phyloP scores from a whole-genome alignment of 2,329 filamentous ascomycete genomes.

The Alternaria gaisen region DNA sequence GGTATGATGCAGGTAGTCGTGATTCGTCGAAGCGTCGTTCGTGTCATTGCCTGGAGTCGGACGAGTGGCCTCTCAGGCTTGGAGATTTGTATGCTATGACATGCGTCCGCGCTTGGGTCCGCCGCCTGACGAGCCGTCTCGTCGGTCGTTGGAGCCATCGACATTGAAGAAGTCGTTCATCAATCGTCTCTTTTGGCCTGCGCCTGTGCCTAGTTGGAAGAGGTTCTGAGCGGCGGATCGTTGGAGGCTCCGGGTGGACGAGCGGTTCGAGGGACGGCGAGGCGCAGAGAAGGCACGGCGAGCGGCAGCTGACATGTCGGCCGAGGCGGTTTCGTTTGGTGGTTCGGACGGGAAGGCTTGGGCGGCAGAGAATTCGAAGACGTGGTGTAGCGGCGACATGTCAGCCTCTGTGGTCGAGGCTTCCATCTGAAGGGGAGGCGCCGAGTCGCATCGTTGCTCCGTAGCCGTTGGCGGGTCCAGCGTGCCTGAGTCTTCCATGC shows the following conservation, averaged over 20 bases:
- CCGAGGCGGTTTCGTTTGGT: slow-evolving; percentile 44
- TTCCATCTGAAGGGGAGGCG: slow-evolving; percentile 52
- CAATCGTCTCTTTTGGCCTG: slow-evolving; percentile 76
- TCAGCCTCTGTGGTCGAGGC: slow-evolving; percentile 40
- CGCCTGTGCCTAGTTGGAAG: slow-evolving; percentile 66
- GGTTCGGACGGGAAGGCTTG: slow-evolving; percentile 64
- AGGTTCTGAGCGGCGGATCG: slow-evolving; percentile 48
- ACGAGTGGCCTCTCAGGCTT: neutral
- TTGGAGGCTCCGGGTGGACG: slow-evolving; percentile 41
- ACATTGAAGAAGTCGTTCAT: slow-evolving; percentile 80
- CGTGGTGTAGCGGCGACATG: slow-evolving; percentile 42
- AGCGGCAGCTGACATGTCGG: slow-evolving; percentile 41
- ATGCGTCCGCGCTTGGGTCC: slow-evolving; percentile 53
- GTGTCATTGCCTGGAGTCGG: slow-evolving; percentile 10
- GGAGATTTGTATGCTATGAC: slow-evolving; percentile 29
- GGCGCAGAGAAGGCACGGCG: slow-evolving; percentile 44
- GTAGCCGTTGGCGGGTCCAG: slow-evolving; percentile 31
- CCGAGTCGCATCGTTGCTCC: slow-evolving; percentile 40
- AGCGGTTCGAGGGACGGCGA: slow-evolving; percentile 50
- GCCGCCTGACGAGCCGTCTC: slow-evolving; percentile 58
- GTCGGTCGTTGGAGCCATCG: slow-evolving; percentile 67
- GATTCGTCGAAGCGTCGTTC: slow-evolving; percentile 19
- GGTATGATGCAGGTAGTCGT: slow-evolving; percentile 33
- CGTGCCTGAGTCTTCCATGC: slow-evolving; percentile 51
- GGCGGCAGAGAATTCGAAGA: slow-evolving; percentile 75